Evolutionary conservation across 495 filamentous ascomycete genomes (phyloP), one percentile per base, ranked within the genome.

Genomic region (Penicillium ochrochloron): DNA sequence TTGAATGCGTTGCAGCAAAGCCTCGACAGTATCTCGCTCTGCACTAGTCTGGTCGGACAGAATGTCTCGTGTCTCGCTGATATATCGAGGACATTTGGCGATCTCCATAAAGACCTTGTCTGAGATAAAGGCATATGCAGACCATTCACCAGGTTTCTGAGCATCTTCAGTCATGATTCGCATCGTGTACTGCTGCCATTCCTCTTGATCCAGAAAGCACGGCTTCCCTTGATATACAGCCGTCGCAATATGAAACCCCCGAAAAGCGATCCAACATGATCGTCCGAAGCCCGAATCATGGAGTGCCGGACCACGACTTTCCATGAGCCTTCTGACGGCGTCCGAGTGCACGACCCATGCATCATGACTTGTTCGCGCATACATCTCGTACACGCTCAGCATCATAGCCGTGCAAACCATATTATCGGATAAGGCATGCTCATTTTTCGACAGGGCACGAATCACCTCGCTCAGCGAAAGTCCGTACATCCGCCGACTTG

Each of bases 311-410:
- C 75, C 73, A 0, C 73, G 66, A 12, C 61, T 69, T 17, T 64
- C 59, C 76, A 78, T 77, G 15, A 77, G 60, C 23, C 68, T 62
- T 55, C 62, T 72, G 1, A 73, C 75, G 0, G 69, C 75, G 17
- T 76, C 72, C 0, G 68, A 70, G 25, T 78, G 76, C n/a, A 73
- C 63, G 4, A 73, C 70, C 75, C 75, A 78, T 6, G 72, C 71
- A 29, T 70, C 67, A 14, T 63, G 64, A 10, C 61, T 70, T 14
- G 76, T 75, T 41, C 70, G 73, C 23, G 73, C 73, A 42, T 73
- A 75, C 75, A 77, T 78, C 50, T 78, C 76, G 59, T 70, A 78
- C 6, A 77, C 66, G 19, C 73, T 73, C n/a, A 78, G 69, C 65
- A 77, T 70, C 65, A 78, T 76, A 10, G 67, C 60, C 3, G 75